Base-by-base conservation (phyloP, 1,284 basidiomycete species). In the Mixia osmundae region DNA sequence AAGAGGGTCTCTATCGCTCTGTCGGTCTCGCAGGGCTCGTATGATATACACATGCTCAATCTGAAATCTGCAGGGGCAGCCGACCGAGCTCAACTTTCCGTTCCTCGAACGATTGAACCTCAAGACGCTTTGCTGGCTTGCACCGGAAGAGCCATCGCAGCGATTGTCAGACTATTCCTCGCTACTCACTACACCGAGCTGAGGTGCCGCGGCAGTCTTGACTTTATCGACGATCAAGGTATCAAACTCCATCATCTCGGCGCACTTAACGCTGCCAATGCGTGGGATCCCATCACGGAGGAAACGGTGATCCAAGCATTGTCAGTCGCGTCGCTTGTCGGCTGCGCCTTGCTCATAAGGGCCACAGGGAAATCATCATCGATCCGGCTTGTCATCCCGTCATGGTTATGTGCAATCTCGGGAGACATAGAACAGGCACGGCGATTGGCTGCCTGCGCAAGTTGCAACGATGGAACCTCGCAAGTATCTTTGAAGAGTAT, bases 401-500 rank as follows among this genome's bases (percentile, higher is more conserved):
- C 2, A 51, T 63, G 2, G 59, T 66, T 39, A 63, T 63, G 55
- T 66, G 64, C 50, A 62, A 63, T 40, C 56, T 63, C 42, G 64
- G 64, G 4, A n/a, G n/a, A 60, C 65, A 67, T 42, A 57, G 65
- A 2, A 67, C 65, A 2, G 65, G 65, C 1, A 66, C 64, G 45
- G 49, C 66, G 16, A 59, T 67, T 6, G 65, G 64, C 3, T 66
- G 64, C 45, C 54, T 67, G 10, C 51, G 65, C 2, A 59, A 64
- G 29, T 46, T 65, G 9, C 64, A 66, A 45, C 55, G 57, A 15
- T 66, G 64, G 64, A 60, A 60, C 20, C 50, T 63, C 10, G 63
- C 63, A 0, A 59, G 60, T 1, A 63, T 64, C 33, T 65, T 66
- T 40, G 64, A 65, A 49, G 65, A 67, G 53, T 65, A 67, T 45